A percentile compares a stretch with the other conserved stretches of the same genome.
These are phyloP conservation scores for Arctium minus DNA, from an alignment of 129 eudicot species.

Conservation along the genomic window DNA sequence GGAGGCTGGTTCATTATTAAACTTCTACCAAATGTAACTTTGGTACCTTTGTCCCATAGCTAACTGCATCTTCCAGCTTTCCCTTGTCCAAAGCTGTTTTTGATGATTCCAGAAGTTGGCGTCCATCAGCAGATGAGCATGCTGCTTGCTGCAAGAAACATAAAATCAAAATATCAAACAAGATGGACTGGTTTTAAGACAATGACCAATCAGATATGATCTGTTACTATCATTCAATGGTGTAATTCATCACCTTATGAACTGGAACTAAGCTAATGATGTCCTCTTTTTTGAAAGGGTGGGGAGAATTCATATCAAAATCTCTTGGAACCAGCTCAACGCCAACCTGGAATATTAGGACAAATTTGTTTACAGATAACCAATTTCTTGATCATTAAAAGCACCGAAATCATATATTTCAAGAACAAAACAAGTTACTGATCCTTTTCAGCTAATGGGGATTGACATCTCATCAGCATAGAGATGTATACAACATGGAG, in stretches of 20 bases:
- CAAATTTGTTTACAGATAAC: not conserved
- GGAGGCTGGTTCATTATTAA: not conserved
- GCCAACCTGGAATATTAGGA: constrained; percentile 61
- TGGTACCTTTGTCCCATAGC: constrained; percentile 96
- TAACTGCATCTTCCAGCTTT: constrained; percentile 98
- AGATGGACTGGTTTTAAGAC: not conserved
- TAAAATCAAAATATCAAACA: constrained; percentile 6
- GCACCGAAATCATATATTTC: constrained; percentile 1
- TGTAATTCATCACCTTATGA: constrained; percentile 69
- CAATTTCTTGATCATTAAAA: not conserved
- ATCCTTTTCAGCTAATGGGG: not conserved
- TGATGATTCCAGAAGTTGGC: constrained; percentile 98
- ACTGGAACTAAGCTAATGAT: constrained; percentile 94
- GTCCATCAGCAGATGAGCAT: constrained; percentile 99
- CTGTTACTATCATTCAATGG: not conserved
- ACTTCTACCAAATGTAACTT: not conserved
- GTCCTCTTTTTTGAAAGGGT: constrained; percentile 76
- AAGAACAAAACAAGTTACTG: not conserved
- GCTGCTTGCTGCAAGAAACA: constrained; percentile 92
- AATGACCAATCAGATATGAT: constrained; percentile 2
- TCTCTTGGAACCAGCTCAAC: constrained; percentile 97
- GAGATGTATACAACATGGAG: not conserved
- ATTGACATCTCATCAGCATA: not conserved
- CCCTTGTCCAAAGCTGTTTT: constrained; percentile 99
- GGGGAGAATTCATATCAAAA: constrained; percentile 85